phyloP scores from a whole-genome alignment of 257 asterid genomes.

The Plectranthus barbatus region DNA sequence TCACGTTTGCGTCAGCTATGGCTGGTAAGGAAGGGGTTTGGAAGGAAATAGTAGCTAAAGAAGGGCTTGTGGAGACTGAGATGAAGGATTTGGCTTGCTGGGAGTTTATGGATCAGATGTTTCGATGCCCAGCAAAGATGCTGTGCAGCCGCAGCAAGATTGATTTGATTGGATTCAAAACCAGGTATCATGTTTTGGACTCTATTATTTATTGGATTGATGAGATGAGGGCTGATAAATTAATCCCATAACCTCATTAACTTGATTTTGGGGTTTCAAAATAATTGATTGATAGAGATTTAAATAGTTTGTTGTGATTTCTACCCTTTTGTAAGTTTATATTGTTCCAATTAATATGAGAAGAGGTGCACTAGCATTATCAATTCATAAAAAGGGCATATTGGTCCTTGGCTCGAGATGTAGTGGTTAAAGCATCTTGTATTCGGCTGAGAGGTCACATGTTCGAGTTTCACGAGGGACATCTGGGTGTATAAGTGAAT shows the following conservation, averaged over 20 bases:
- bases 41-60: constrained; percentile 52
- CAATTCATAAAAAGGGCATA: too few species aligned
- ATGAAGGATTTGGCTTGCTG: constrained; percentile 74
- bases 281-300: neutral
- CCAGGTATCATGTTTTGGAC: constrained; percentile 50
- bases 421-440: too few species aligned
- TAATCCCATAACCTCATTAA: constrained; percentile 37
- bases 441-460: too few species aligned
- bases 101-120: constrained; percentile 55
- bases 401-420: too few species aligned
- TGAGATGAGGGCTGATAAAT: constrained; percentile 53
- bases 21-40: constrained; percentile 47
- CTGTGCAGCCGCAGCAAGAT: constrained; percentile 47
- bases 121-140: constrained; percentile 58
- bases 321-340: neutral
- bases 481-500: too few species aligned
- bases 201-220: constrained; percentile 71
- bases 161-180: constrained; percentile 51
- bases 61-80: constrained; percentile 44
- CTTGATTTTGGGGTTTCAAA: neutral
- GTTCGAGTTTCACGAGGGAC: too few species aligned
- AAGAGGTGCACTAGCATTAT: too few species aligned
- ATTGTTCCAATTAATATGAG: too few species aligned
- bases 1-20: constrained; percentile 32
- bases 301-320: neutral